phyloP scores from a whole-genome alignment of 768 basidiomycete genomes.

The Kockovaella imperatae region DNA sequence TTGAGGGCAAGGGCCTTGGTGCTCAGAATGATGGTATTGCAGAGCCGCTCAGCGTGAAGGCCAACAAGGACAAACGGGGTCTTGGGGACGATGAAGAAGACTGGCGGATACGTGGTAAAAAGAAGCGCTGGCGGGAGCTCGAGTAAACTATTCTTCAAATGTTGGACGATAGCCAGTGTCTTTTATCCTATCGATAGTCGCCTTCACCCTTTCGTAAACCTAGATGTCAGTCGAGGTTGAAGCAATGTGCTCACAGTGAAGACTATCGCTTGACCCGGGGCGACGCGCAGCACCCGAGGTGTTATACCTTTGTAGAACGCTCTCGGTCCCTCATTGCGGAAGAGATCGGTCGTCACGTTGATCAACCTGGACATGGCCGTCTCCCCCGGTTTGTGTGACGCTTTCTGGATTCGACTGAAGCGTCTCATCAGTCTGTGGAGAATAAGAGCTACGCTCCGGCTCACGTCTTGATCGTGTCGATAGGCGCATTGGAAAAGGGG shows the following conservation, averaged over 20 bases:
- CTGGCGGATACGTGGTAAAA: constrained; percentile 25
- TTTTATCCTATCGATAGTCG: constrained; percentile 60
- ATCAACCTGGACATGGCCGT: constrained; percentile 71
- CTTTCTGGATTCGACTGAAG: constrained; percentile 69
- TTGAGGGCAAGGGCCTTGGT: constrained; percentile 28
- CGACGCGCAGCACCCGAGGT: constrained; percentile 88
- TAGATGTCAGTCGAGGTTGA: background rate
- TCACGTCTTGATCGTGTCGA: constrained; percentile 68
- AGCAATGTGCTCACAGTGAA: constrained; percentile 65
- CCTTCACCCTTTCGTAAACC: constrained; percentile 80
- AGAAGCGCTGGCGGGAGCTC: constrained; percentile 22
- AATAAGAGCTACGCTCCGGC: constrained; percentile 1
- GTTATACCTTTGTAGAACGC: constrained; percentile 99
- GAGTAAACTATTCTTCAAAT: constrained; percentile 23
- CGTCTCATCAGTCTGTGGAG: background rate
- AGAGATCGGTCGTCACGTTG: constrained; percentile 84
- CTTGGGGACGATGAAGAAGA: constrained; percentile 26
- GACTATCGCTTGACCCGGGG: constrained; percentile 86
- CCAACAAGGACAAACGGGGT: constrained; percentile 21
- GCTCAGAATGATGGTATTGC: constrained; percentile 17
- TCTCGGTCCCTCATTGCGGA: constrained; percentile 72
- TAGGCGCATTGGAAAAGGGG: constrained; percentile 92
- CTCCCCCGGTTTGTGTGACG: constrained; percentile 63
- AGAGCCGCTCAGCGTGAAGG: constrained; percentile 21
- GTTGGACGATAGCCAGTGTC: constrained; percentile 13